A percentile compares a stretch with the other conserved stretches of the same genome.
Evolutionary conservation across 345 rosid species (phyloP).

Genomic region (Cardamine resedifolia): DNA sequence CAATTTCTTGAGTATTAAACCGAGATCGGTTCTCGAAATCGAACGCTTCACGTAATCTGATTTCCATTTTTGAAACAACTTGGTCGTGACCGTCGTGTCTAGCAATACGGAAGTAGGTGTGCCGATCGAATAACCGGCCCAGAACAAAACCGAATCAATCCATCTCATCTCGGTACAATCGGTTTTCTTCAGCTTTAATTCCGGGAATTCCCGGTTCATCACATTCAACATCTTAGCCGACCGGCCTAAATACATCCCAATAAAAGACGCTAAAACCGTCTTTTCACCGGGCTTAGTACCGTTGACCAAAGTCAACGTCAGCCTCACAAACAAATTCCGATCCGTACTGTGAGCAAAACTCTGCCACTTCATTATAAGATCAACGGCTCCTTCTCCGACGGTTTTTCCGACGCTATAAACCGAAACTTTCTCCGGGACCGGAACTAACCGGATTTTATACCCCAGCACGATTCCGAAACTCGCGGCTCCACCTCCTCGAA

Average conservation of each 20-base stretch:
- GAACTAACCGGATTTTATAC: slow-evolving; percentile 43
- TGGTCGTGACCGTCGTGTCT: not conserved
- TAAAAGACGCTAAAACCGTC: slow-evolving; percentile 41
- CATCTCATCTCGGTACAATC: slow-evolving; percentile 63
- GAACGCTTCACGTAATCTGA: slow-evolving; percentile 56
- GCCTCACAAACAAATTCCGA: slow-evolving; percentile 25
- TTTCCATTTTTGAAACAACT: slow-evolving; percentile 41
- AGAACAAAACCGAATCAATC: slow-evolving; percentile 47
- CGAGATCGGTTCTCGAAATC: slow-evolving; percentile 41
- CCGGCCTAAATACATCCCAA: slow-evolving; percentile 47
- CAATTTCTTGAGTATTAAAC: slow-evolving; percentile 43
- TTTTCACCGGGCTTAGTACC: slow-evolving; percentile 22
- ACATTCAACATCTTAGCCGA: slow-evolving; percentile 34
- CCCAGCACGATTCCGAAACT: slow-evolving; percentile 55
- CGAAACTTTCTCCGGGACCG: slow-evolving; percentile 45
- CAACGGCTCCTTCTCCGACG: slow-evolving; percentile 32
- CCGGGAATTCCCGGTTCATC: slow-evolving; percentile 48
- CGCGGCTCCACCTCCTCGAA: slow-evolving; percentile 56
- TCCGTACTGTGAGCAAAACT: slow-evolving; percentile 29
- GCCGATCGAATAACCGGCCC: slow-evolving; percentile 33
- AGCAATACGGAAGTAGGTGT: slow-evolving; percentile 39
- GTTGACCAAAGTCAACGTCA: slow-evolving; percentile 31
- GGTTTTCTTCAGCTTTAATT: slow-evolving; percentile 39
- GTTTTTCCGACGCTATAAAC: slow-evolving; percentile 17
- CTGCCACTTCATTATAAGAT: slow-evolving; percentile 36